Percentiles rank a stretch among this genome's conserved stretches.
These are phyloP conservation scores for Collybia sordida DNA, from an alignment of 768 basidiomycete genomes.

Conservation along the genomic window DNA sequence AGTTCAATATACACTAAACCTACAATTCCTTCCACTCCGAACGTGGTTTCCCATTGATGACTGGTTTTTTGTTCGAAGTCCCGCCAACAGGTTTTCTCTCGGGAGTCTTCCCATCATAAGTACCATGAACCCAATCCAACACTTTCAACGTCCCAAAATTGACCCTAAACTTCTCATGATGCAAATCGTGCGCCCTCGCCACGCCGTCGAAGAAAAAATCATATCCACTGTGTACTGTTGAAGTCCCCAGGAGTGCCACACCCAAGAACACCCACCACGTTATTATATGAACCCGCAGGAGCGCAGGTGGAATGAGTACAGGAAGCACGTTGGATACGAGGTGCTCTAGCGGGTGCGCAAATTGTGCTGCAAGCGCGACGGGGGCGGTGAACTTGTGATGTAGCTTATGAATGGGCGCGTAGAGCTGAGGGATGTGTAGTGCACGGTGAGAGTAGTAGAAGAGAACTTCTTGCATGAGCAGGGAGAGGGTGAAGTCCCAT, in stretches of 20 bases:
- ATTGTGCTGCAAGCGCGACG: conserved; percentile 28
- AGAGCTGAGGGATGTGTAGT: conserved; percentile 23
- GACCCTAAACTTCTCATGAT: conserved; percentile 26
- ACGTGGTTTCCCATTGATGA: too few species aligned
- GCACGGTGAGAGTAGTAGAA: conserved; percentile 29
- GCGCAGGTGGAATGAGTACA: conserved; percentile 21
- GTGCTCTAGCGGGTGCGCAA: conserved; percentile 24
- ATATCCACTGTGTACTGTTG: conserved; percentile 27
- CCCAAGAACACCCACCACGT: conserved; percentile 28
- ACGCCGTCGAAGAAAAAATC: conserved; percentile 21
- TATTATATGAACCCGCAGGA: conserved; percentile 23
- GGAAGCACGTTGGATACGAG: conserved; percentile 26
- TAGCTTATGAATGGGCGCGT: conserved; percentile 25
- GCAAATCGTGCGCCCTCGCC: conserved; percentile 24
- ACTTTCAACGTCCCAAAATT: conserved; percentile 25
- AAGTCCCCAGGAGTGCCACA: conserved; percentile 21
- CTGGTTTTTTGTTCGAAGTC: too few species aligned
- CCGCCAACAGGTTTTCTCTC: too few species aligned
- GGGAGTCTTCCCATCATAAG: conserved; percentile 1
- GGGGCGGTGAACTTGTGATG: conserved; percentile 32
- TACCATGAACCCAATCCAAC: conserved; percentile 25
- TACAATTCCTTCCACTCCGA: too few species aligned
- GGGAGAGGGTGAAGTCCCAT: conserved; percentile 16
- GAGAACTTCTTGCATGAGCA: conserved; percentile 24
- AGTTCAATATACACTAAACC: too few species aligned